Evolutionary conservation across 2,329 filamentous ascomycete species (phyloP).

Genomic region (Botrytis hyacinthi): DNA sequence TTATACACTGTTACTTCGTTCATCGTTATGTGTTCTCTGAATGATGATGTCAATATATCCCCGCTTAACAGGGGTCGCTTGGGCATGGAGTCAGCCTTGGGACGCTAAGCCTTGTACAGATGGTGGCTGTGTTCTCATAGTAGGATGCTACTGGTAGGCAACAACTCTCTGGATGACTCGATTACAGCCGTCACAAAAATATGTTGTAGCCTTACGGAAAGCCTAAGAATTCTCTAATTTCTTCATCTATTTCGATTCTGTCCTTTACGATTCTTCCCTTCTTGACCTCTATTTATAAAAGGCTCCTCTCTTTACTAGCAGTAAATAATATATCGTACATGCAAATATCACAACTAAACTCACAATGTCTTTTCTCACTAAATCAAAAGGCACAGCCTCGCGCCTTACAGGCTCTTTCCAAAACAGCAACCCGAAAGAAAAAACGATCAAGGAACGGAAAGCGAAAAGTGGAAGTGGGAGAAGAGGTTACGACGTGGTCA

Average conservation of each 20-base stretch:
- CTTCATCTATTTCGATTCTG: neutral
- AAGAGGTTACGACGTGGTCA: slow-evolving; percentile 18
- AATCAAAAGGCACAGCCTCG: neutral
- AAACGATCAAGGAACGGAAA: neutral
- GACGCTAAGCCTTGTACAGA: slow-evolving; percentile 12
- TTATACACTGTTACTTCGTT: neutral
- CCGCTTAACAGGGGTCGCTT: neutral
- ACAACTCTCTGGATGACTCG: neutral
- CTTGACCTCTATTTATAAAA: neutral
- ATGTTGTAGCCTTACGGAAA: neutral
- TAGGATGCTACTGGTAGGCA: neutral
- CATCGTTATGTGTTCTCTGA: neutral
- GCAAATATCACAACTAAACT: neutral
- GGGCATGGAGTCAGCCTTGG: slow-evolving; percentile 12
- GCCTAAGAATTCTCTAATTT: neutral
- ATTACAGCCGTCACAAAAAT: neutral
- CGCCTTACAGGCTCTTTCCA: neutral
- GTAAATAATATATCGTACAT: neutral
- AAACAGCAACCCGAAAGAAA: neutral
- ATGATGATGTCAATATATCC: slow-evolving; percentile 1
- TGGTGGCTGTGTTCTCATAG: neutral
- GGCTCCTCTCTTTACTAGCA: neutral
- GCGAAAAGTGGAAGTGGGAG: neutral
- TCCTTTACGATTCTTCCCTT: too few species aligned
- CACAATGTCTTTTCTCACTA: slow-evolving; percentile 7